These are phyloP conservation scores for Rhizophlyctis rosea DNA, from an alignment of 192 early-diverging fungal genomes.

Conservation along the genomic window DNA sequence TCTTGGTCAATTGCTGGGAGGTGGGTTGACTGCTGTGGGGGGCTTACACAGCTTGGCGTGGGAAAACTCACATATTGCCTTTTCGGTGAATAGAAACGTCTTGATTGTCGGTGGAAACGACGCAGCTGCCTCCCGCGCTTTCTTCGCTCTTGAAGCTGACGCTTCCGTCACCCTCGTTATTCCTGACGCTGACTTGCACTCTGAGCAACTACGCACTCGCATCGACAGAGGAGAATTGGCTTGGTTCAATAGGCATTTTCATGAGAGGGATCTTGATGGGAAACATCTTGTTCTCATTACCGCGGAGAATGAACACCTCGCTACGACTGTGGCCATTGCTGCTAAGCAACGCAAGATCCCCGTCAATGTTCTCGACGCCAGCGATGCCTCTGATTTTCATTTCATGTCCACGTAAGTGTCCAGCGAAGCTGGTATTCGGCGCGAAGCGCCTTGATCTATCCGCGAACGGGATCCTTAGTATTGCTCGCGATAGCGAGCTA, in stretches of 20 bases:
- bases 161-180: conserved; percentile 79
- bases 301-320: conserved; percentile 40
- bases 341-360: conserved; percentile 67
- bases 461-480: no score
- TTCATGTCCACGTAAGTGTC: conserved; percentile 69
- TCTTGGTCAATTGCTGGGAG: conserved; percentile 56
- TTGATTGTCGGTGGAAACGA: conserved; percentile 85
- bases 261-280: conserved; percentile 27
- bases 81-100: conserved; percentile 47
- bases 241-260: conserved; percentile 31
- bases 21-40: neutral
- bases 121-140: conserved; percentile 76
- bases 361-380: conserved; percentile 79
- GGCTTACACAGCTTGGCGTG: neutral
- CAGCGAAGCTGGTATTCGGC: no score
- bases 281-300: conserved; percentile 44
- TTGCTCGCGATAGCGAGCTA: no score
- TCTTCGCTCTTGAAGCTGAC: conserved; percentile 77
- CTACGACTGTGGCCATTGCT: conserved; percentile 48
- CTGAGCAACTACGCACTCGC: conserved; percentile 60
- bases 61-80: neutral
- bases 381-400: conserved; percentile 82
- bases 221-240: conserved; percentile 35
- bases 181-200: conserved; percentile 43
- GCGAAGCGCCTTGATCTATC: no score